phyloP scores from a whole-genome alignment of 176 grass and related monocot species.

The Musa itinerans region DNA sequence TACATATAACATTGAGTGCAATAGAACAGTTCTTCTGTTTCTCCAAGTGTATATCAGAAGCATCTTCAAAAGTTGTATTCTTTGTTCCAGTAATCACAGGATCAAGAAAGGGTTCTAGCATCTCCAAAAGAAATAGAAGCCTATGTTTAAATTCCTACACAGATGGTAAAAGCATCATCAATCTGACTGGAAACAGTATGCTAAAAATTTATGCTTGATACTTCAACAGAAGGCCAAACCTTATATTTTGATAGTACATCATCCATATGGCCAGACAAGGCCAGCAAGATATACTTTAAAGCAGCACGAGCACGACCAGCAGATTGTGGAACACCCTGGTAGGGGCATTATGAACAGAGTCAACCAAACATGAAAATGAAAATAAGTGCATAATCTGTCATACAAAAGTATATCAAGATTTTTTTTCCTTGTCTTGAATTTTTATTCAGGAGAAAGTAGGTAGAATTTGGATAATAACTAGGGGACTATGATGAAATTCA shows the following conservation, averaged over 20 bases:
- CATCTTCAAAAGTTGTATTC: conserved; percentile 49
- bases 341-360: conserved; percentile 21
- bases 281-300: conserved; percentile 76
- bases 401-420: background rate
- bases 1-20: conserved; percentile 67
- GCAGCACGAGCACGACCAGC: conserved; percentile 58
- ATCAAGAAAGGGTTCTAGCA: conserved; percentile 79
- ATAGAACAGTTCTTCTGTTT: conserved; percentile 51
- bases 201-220: background rate
- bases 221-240: conserved; percentile 24
- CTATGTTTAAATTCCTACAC: conserved; percentile 69
- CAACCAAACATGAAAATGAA: background rate
- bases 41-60: conserved; percentile 52
- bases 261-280: conserved; percentile 89
- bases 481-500: too few relatives aligned
- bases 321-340: conserved; percentile 54
- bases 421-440: too few relatives aligned
- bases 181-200: conserved; percentile 3
- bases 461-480: too few relatives aligned
- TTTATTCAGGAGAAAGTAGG: too few relatives aligned
- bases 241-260: conserved; percentile 78
- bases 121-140: conserved; percentile 89
- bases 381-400: background rate
- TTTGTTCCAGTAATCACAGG: conserved; percentile 48
- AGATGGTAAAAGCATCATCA: conserved; percentile 27